Percentiles rank a stretch among this genome's conserved stretches.
These are phyloP conservation scores for Cynara cardunculus DNA, from an alignment of 129 eudicot genomes.

Conservation along the genomic window DNA sequence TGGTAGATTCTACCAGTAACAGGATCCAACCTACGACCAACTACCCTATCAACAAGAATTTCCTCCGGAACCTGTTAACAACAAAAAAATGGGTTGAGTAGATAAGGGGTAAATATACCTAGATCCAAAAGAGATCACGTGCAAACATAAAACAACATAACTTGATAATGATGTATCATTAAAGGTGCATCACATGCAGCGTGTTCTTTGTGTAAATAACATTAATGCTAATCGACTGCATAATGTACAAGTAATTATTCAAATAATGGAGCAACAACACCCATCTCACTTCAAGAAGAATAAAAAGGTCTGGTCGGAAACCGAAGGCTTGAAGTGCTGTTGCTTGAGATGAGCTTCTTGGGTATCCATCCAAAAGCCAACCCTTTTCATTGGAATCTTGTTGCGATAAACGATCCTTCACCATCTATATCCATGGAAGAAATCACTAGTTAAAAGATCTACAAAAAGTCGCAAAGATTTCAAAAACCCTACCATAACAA, in stretches of 20 bases:
- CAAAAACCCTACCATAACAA: conserved; percentile 61
- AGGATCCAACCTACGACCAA: conserved; percentile 96
- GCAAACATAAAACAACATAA: neutral
- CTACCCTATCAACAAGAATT: conserved; percentile 90
- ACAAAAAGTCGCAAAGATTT: neutral
- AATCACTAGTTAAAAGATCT: neutral
- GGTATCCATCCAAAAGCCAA: conserved; percentile 98
- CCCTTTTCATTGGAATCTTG: conserved; percentile 85
- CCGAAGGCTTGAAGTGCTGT: conserved; percentile 68
- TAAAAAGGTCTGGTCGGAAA: conserved; percentile 79
- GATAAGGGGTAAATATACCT: neutral
- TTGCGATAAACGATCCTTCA: conserved; percentile 69
- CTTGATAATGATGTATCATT: conserved; percentile 2
- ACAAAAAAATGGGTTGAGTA: neutral
- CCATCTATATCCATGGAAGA: conserved; percentile 61
- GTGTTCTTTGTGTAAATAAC: neutral
- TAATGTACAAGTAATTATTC: neutral
- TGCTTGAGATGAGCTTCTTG: conserved; percentile 94
- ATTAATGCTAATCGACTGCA: neutral
- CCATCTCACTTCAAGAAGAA: conserved; percentile 85
- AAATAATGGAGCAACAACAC: conserved; percentile 18
- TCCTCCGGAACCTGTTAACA: conserved; percentile 81
- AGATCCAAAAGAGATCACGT: neutral
- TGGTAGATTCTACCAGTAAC: conserved; percentile 96
- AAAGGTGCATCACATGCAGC: neutral